These are phyloP conservation scores for Mycena sp. DNA, from an alignment of 1,284 basidiomycete genomes.

Conservation along the genomic window DNA sequence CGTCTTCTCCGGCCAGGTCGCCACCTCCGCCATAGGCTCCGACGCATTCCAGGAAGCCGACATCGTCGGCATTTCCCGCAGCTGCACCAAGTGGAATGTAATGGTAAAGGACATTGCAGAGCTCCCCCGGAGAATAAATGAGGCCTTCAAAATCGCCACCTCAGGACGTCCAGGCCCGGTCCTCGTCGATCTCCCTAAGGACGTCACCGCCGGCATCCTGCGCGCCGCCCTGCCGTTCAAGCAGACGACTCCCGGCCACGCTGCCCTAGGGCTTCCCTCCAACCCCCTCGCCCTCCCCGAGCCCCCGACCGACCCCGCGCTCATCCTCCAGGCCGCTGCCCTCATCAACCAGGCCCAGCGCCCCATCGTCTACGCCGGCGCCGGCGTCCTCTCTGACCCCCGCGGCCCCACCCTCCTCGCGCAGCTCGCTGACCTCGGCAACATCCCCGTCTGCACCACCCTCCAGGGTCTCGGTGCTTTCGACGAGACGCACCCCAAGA, in stretches of 20 bases:
- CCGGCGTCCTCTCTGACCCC: slow-evolving; percentile 87
- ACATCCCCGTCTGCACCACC: slow-evolving; percentile 98
- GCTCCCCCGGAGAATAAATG: slow-evolving; percentile 95
- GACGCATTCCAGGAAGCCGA: slow-evolving; percentile 99
- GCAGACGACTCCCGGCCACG: slow-evolving; percentile 84
- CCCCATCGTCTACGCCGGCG: slow-evolving; percentile 95
- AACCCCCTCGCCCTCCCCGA: slow-evolving; percentile 73
- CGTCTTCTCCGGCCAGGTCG: slow-evolving; percentile 97
- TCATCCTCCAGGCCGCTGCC: slow-evolving; percentile 86
- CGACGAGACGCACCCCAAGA: slow-evolving; percentile 89
- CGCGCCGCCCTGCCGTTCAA: slow-evolving; percentile 89
- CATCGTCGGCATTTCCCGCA: slow-evolving; percentile 93
- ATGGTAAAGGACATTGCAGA: slow-evolving; percentile 99
- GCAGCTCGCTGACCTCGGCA: slow-evolving; percentile 84
- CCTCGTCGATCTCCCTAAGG: slow-evolving; percentile 97
- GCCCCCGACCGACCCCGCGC: slow-evolving; percentile 68
- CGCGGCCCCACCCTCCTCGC: slow-evolving; percentile 88
- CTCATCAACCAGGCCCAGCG: slow-evolving; percentile 93
- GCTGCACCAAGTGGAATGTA: slow-evolving; percentile 99
- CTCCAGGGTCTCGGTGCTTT: slow-evolving; percentile 96
- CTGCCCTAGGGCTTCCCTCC: slow-evolving; percentile 78
- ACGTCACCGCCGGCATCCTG: slow-evolving; percentile 94
- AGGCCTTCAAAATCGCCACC: slow-evolving; percentile 99
- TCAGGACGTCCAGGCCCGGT: slow-evolving; percentile 97
- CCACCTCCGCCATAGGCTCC: slow-evolving; percentile 96